Evolutionary conservation across 73 alveolate species (phyloP).

Genomic region (Blepharisma stoltei): DNA sequence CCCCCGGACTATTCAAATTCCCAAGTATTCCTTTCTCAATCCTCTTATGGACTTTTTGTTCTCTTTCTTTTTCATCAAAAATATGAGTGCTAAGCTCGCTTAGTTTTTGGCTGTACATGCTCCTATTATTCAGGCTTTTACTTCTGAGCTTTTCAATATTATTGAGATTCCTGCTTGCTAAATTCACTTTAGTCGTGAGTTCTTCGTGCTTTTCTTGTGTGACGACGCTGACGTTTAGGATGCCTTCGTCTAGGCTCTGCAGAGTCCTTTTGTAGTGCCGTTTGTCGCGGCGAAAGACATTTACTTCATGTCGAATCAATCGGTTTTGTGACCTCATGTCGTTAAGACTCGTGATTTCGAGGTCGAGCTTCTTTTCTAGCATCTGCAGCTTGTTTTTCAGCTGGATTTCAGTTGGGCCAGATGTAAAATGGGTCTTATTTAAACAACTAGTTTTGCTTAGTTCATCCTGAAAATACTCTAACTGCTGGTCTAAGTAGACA

Average conservation of each 20-base stretch:
- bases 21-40: slow-evolving; percentile 20
- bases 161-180: neutral
- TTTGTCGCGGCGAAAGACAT: neutral
- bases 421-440: neutral
- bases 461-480: neutral
- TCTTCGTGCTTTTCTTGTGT: slow-evolving; percentile 7
- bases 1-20: neutral
- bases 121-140: neutral
- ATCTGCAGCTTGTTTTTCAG: neutral
- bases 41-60: neutral
- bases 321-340: slow-evolving; percentile 15
- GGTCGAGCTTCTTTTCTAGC: slow-evolving; percentile 21
- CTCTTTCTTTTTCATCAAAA: neutral
- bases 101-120: neutral
- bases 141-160: neutral
- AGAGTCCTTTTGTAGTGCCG: slow-evolving; percentile 24
- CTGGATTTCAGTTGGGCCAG: neutral
- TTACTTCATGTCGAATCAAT: neutral
- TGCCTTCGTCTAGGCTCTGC: neutral
- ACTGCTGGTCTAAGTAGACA: slow-evolving; percentile 26
- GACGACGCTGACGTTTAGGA: neutral
- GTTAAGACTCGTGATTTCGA: neutral
- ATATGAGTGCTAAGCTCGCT: neutral
- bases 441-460: neutral
- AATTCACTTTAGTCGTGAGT: neutral